A percentile compares a stretch with the other conserved stretches of the same genome.
Conservation (phyloP, 2,329 filamentous ascomycete genomes). For the Fusarium sp. region DNA sequence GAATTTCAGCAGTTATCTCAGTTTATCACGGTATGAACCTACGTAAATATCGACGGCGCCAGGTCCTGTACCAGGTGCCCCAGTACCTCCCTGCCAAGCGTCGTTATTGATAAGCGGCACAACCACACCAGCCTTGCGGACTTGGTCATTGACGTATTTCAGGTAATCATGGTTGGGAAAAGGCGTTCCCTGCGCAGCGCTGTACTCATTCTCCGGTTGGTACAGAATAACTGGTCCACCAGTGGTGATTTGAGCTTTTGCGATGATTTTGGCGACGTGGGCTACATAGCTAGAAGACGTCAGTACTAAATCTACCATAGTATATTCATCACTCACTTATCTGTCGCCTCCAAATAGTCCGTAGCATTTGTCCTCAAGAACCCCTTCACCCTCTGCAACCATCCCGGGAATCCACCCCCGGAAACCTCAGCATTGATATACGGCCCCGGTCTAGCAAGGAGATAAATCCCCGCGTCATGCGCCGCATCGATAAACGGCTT, state of each 20-base stretch:
- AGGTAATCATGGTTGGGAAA: conserved; percentile 76
- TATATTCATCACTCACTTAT: conserved; percentile 56
- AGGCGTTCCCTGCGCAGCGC: conserved; percentile 54
- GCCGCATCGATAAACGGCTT: conserved; percentile 82
- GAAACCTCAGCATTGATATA: conserved; percentile 82
- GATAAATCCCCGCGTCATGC: conserved; percentile 75
- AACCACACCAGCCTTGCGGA: conserved; percentile 71
- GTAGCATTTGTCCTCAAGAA: conserved; percentile 68
- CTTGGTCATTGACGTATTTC: conserved; percentile 73
- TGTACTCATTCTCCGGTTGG: conserved; percentile 86
- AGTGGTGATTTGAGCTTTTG: conserved; percentile 81
- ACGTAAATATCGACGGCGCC: conserved; percentile 67
- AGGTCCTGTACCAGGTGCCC: conserved; percentile 67
- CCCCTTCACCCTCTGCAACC: conserved; percentile 74
- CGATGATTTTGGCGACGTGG: conserved; percentile 71
- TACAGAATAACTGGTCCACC: conserved; percentile 81
- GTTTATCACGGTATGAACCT: background rate
- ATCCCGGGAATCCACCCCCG: conserved; percentile 83
- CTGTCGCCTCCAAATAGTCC: conserved; percentile 71
- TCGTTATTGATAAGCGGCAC: conserved; percentile 82
- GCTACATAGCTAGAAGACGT: conserved; percentile 53
- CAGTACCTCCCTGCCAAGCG: conserved; percentile 65
- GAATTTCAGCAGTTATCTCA: no score
- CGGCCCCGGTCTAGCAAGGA: conserved; percentile 75
- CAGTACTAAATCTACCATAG: fast-evolving